Evolutionary conservation across 164 flowering plant genomes (phyloP), one percentile per base, ranked within the genome.

Genomic region (Sedum album): DNA sequence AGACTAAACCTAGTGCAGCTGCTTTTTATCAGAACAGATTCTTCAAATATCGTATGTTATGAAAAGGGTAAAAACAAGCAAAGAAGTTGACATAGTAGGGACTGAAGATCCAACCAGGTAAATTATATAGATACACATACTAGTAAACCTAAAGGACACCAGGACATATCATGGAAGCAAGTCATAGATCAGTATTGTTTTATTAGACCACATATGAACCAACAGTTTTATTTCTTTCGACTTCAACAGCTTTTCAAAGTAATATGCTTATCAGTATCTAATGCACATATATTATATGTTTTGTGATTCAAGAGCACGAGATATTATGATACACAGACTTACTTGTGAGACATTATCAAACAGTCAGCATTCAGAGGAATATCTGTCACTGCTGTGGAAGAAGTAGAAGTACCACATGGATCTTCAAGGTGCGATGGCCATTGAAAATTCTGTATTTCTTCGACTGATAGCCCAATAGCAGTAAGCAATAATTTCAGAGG

Each of bases 301-400:
- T 57, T 30, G 4, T 11, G 33, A 26, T 13, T 4, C 28, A 3
- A 57, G n/a, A 15, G 33, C 62, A 57, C 5, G 2, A 14, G 31
- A 57, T 55, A 31, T 36, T 51, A 23, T 28, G 65, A 44, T 21
- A 65, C 77, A 76, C 15, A 39, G 14, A 74, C 80, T 74, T 82
- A 84, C 90, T 81, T 79, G 11, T 76, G 77, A 39, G 83, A 72
- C 42, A 78, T 76, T 67, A 86, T 41, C 36, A 82, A 66, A 76
- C 86, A 84, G 41, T 77, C 77, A 48, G 80, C 60, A 68, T 69
- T 65, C 57, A 66, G 70, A 65, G 79, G 69, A 30, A 20, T 28
- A 66, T 75, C 71, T 26, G 33, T 15, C 35, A 13, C 28, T 53
- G 49, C 28, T 25, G 53, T 65, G 31, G 66, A 6, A 23, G 44